Percentiles rank a stretch among this genome's conserved stretches.
phyloP scores from a whole-genome alignment of 2,329 filamentous ascomycete species.

The Raffaelea arxii region DNA sequence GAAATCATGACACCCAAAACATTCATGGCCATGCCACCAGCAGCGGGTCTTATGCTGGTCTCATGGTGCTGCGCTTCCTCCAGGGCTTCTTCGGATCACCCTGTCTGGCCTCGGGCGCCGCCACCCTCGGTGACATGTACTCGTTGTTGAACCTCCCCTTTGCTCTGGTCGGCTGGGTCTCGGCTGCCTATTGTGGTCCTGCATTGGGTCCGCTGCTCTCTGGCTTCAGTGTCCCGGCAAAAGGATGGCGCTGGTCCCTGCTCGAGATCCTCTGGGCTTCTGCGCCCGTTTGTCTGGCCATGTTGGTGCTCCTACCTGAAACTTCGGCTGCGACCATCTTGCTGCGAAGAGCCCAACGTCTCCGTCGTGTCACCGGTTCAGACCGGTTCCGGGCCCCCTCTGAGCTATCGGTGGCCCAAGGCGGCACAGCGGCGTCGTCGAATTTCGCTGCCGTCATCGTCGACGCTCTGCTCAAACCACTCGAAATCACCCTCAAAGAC shows the following conservation, averaged over 20 bases:
- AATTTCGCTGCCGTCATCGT: constrained; percentile 27
- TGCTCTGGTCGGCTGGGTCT: constrained; percentile 72
- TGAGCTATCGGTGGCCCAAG: constrained; percentile 37
- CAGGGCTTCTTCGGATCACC: constrained; percentile 53
- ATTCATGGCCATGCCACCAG: constrained; percentile 8
- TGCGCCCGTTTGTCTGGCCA: constrained; percentile 31
- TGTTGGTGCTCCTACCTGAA: constrained; percentile 25
- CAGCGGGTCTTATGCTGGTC: constrained; percentile 38
- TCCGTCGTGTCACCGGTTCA: constrained; percentile 45
- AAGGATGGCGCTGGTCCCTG: constrained; percentile 25
- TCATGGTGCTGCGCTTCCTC: constrained; percentile 62
- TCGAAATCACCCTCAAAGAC: constrained; percentile 43
- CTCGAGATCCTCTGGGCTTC: constrained; percentile 20
- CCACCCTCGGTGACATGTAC: constrained; percentile 56
- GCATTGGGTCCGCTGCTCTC: constrained; percentile 40
- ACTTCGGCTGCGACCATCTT: constrained; percentile 36
- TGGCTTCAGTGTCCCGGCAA: constrained; percentile 21
- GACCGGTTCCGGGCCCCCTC: constrained; percentile 47
- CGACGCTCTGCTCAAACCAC: constrained; percentile 51
- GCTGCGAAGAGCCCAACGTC: constrained; percentile 43
- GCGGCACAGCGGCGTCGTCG: neutral
- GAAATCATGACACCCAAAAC: constrained; percentile 7
- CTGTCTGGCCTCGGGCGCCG: constrained; percentile 52
- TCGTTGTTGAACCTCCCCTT: constrained; percentile 51
- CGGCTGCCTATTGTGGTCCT: constrained; percentile 35